A percentile compares a stretch with the other conserved stretches of the same genome.
Evolutionary conservation across 1,284 basidiomycete species (phyloP).

Genomic region (Pseudozyma flocculosa): DNA sequence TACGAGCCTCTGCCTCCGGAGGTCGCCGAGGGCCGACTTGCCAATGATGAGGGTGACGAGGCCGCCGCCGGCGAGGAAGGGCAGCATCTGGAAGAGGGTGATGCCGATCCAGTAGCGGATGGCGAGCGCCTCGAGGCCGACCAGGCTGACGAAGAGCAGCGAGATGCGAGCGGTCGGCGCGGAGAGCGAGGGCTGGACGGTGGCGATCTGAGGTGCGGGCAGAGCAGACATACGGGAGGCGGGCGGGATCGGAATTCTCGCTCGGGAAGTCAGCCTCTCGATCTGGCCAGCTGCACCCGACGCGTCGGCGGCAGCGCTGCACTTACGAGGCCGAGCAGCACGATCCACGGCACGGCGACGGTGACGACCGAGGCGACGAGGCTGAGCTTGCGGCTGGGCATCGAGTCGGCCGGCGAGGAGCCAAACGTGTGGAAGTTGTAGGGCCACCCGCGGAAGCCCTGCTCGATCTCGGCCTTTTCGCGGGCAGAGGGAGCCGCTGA

Average conservation of each 20-base stretch:
- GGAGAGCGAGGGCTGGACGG: constrained; percentile 14
- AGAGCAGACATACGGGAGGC: not conserved
- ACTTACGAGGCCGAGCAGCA: constrained; percentile 26
- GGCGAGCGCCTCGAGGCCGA: constrained; percentile 33
- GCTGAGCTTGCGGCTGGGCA: constrained; percentile 41
- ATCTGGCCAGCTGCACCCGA: too few relatives aligned
- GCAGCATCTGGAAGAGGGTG: constrained; percentile 47
- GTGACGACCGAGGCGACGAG: constrained; percentile 32
- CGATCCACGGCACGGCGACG: constrained; percentile 31
- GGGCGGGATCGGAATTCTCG: not conserved
- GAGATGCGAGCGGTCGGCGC: constrained; percentile 13
- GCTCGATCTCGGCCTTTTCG: constrained; percentile 26
- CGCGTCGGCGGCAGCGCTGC: too few relatives aligned
- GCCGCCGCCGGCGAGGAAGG: constrained; percentile 29
- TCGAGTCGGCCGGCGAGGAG: constrained; percentile 38
- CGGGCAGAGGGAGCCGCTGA: constrained; percentile 9
- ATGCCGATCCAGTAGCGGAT: constrained; percentile 43
- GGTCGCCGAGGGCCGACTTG: constrained; percentile 31
- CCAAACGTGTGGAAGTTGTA: constrained; percentile 45
- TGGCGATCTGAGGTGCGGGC: constrained; percentile 9
- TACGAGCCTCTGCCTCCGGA: constrained; percentile 28
- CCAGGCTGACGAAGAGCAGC: constrained; percentile 23
- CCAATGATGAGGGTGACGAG: constrained; percentile 38
- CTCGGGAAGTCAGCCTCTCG: not conserved
- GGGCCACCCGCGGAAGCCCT: constrained; percentile 26